phyloP scores from a whole-genome alignment of 208 protist species.

The Trypanosoma melophagium region DNA sequence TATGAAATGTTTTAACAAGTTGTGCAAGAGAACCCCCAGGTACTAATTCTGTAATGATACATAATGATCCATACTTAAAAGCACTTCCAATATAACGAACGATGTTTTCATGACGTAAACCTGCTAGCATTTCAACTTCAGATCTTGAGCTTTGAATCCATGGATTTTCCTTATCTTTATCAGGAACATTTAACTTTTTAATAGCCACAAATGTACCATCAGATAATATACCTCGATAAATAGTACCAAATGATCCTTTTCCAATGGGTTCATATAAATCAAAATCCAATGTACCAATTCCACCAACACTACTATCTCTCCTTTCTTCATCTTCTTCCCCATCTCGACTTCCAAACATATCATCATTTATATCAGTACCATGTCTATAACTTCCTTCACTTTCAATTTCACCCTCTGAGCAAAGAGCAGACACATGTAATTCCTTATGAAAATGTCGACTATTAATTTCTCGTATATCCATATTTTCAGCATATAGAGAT shows the following conservation, averaged over 20 bases:
- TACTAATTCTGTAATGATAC: conserved; percentile 69
- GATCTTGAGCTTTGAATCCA: conserved; percentile 32
- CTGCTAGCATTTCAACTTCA: conserved; percentile 55
- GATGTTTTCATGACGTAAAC: conserved; percentile 63
- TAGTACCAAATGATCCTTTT: conserved; percentile 18
- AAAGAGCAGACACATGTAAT: background rate
- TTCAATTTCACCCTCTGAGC: conserved; percentile 4
- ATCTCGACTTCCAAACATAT: background rate
- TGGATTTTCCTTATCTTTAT: conserved; percentile 19
- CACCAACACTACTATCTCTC: too few relatives aligned
- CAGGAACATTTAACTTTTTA: conserved; percentile 40
- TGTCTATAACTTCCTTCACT: background rate
- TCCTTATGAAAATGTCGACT: background rate
- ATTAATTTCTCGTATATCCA: conserved; percentile 4
- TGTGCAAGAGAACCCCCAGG: conserved; percentile 57
- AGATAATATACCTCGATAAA: conserved; percentile 29
- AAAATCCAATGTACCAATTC: conserved; percentile 14
- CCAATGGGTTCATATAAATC: conserved; percentile 28
- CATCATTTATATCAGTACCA: background rate
- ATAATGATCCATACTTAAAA: conserved; percentile 42
- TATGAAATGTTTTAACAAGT: conserved; percentile 47
- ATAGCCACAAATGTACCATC: conserved; percentile 60
- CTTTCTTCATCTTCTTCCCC: background rate
- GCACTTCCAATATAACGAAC: conserved; percentile 56
- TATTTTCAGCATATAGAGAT: background rate